Evolutionary conservation across 2,329 filamentous ascomycete species (phyloP), one percentile per base, ranked within the genome.

Genomic region (Capronia epimyces): DNA sequence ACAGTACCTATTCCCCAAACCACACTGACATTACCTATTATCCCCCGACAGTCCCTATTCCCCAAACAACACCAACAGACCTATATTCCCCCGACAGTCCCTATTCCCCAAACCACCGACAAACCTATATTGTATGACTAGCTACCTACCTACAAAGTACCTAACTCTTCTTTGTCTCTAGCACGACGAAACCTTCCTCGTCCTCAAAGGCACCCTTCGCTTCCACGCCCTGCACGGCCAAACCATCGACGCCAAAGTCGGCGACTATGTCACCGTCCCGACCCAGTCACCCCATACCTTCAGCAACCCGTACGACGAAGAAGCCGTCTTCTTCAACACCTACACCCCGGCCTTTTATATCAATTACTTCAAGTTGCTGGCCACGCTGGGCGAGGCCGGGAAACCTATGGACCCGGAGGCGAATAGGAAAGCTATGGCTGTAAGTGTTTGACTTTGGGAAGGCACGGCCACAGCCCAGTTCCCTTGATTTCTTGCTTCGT

Each of bases 111-210:
- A n/a, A n/a, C n/a, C n/a, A n/a, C n/a, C n/a, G n/a, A n/a, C n/a
- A n/a, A n/a, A n/a, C n/a, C n/a, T n/a, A n/a, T n/a, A n/a, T n/a
- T n/a, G n/a, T n/a, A n/a, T n/a, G n/a, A n/a, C n/a, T n/a, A n/a
- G n/a, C n/a, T n/a, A n/a, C n/a, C 13, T 34, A 5, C 2, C 31
- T 34, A 1, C 15, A 16, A n/a, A 13, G 5, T 2, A 34, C 31
- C 36, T 40, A 6, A 18, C 36, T 21, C 18, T 3, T 37, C 10
- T 18, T 67, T 72, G 21, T 40, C 1, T 74, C 77, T 75, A 79
- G 77, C 75, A 81, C 64, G 77, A 81, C 56, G 72, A 77, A 65
- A 78, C 75, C 6, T 81, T 80, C 65, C 71, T 79, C 37, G 69
- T 79, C n/a, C 77, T 72, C 9, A 50, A 61, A 51, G 58, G 58